phyloP scores from a whole-genome alignment of 1,284 basidiomycete genomes.

The Trichosporon ovoides region DNA sequence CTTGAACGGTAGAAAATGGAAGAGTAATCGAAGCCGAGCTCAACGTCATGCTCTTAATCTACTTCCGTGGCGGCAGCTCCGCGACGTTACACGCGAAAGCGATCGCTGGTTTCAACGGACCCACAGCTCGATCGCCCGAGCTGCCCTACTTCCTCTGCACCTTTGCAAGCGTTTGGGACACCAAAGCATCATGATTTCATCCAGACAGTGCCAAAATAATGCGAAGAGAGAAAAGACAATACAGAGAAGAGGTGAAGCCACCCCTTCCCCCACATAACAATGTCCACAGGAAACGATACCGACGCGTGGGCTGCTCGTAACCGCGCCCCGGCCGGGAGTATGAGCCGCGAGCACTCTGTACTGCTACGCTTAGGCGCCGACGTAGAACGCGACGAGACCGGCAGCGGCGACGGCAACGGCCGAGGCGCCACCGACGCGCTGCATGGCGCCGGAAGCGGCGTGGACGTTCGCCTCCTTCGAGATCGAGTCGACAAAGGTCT shows the following conservation, averaged over 20 bases:
- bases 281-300: conserved; percentile 10
- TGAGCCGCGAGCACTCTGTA: neutral
- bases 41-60: neutral
- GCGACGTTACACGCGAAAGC: too few species aligned
- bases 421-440: conserved; percentile 23
- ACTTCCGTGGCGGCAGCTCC: too few species aligned
- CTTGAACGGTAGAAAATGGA: neutral
- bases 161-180: neutral
- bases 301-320: neutral
- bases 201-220: conserved; percentile 18
- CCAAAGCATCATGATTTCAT: conserved; percentile 17
- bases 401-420: conserved; percentile 25
- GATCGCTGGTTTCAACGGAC: too few species aligned
- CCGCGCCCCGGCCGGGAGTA: neutral
- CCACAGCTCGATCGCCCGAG: too few species aligned
- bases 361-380: conserved; percentile 11
- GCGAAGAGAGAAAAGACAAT: conserved; percentile 10
- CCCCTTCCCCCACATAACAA: neutral
- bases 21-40: neutral
- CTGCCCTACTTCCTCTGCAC: too few species aligned
- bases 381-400: conserved; percentile 26
- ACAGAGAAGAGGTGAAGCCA: neutral
- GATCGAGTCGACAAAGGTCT: conserved; percentile 43
- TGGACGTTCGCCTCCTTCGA: conserved; percentile 33
- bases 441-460: conserved; percentile 22